Base-by-base conservation (phyloP, 2,329 filamentous ascomycete species). In the Alternaria angustiovoidea region DNA sequence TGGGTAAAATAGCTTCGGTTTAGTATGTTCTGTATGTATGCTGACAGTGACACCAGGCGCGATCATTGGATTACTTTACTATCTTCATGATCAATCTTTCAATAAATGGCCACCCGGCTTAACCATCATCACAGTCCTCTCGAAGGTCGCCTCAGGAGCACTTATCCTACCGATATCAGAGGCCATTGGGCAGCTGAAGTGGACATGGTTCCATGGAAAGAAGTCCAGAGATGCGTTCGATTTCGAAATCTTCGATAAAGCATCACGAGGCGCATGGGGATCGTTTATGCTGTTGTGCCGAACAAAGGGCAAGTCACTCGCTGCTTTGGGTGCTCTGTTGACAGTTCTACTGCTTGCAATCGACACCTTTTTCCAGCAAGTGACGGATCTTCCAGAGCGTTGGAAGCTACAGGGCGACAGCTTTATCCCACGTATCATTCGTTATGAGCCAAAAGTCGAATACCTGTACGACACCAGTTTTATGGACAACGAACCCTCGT, bases 161-260 rank as follows among this genome's bases (percentile, higher is more conserved):
- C 59, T 75, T 0, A 59, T 75, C 26, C 12, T 76, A 5, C 75
- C 72, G 0, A 65, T 65, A 12, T 68, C 70, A 0, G 72, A 77
- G 46, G 72, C 72, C 1, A 57, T 77, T 1, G 74, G 74, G 0
- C 74, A 78, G 36, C 48, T 75, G 9, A 77, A 77, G 38, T 77
- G 75, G 74, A 65, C 51, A 2, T 76, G 74, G 75, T 66, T 67
- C 32, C 30, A 69, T 30, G 64, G 65, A 0, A 59, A 58, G 11
- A 48, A 54, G 0, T 70, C 66, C 0, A 68, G 61, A 16, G 61
- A 67, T 12, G 67, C 70, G 2, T 62, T 64, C 14, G 73, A 76
- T 39, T 75, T 76, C 16, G 73, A 76, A 28, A 71, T 73, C 0
- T 77, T 75, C 39, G 74, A 76, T 14, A 72, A 74, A 24, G 70